Evolutionary conservation across 305 asterid genomes (phyloP).

Genomic region (Andrographis paniculata): DNA sequence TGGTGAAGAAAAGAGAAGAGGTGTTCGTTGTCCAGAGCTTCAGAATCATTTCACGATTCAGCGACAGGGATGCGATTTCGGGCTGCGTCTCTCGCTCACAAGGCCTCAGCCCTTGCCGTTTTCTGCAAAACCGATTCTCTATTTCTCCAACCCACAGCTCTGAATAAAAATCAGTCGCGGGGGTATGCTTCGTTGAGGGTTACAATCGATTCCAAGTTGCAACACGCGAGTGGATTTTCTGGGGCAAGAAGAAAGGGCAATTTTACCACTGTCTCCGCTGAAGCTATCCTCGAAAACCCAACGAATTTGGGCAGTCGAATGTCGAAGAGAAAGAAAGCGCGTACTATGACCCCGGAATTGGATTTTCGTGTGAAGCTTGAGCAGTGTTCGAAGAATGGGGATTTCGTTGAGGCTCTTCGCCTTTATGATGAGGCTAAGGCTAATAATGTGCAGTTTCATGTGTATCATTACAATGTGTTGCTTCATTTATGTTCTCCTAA

Average conservation of each 20-base stretch:
- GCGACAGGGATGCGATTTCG: constrained; percentile 34
- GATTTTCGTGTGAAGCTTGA: constrained; percentile 53
- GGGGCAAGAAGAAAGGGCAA: constrained; percentile 29
- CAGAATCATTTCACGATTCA: too few relatives aligned
- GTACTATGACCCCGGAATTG: constrained; percentile 43
- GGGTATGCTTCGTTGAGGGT: constrained; percentile 15
- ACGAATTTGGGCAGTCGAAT: constrained; percentile 19
- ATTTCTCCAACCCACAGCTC: constrained; percentile 20
- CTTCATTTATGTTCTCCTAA: constrained; percentile 49
- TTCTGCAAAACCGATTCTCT: constrained; percentile 25
- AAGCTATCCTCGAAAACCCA: constrained; percentile 31
- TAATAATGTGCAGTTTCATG: constrained; percentile 34
- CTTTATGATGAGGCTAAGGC: constrained; percentile 66
- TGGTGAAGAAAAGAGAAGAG: too few relatives aligned
- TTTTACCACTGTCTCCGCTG: constrained; percentile 36
- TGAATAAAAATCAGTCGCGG: constrained; percentile 18
- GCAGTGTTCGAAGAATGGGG: constrained; percentile 54
- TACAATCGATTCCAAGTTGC: constrained; percentile 19
- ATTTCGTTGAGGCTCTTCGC: constrained; percentile 55
- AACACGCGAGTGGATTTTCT: constrained; percentile 18
- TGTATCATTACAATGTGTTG: constrained; percentile 54
- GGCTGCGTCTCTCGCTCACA: constrained; percentile 29
- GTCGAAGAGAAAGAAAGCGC: constrained; percentile 33
- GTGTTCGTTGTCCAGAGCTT: too few relatives aligned
- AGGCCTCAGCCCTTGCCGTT: constrained; percentile 29